Base-by-base conservation (phyloP, 768 basidiomycete genomes). In the Leucosporidium scottii region DNA sequence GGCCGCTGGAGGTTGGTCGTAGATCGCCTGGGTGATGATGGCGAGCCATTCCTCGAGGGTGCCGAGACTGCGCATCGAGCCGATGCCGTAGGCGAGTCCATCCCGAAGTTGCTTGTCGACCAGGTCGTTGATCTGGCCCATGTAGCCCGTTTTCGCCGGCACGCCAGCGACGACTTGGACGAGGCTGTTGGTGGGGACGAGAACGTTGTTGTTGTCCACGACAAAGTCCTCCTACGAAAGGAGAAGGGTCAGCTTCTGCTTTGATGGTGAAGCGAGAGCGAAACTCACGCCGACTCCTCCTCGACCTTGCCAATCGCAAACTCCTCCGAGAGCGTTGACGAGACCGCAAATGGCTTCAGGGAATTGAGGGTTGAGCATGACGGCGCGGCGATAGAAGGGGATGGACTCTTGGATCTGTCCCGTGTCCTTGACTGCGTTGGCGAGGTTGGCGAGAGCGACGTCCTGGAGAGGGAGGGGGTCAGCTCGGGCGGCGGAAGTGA, bases 361-460 rank as follows among this genome's bases (percentile, higher is more conserved):
- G 25, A 84, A 80, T 21, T 78, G 70, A 9, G 82, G 80, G 68
- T 83, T 82, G 20, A 76, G 75, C 23, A 76, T 68, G 23, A 82
- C 78, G 5, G 83, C 83, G 17, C 81, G 78, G 20, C 79, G 76
- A 61, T 83, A 84, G 74, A 81, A 84, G 18, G 76, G 76, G 51
- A 84, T 78, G 23, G 81, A 80, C 49, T 84, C 82, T 61, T 80
- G 75, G 34, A 79, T 77, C 62, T 79, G 53, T 47, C 83, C 83
- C 64, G 74, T 75, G 69, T 84, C 83, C 71, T 83, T 83, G 71
- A 84, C 73, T 0, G 82, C 82, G 74, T 83, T 84, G 23, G 80
- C 83, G 74, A 84, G 78, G 63, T 84, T 84, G 21, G 82, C 82
- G 15, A 84, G 76, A 4, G 83, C 83, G 64, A 84, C 81, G 53